Base-by-base conservation (phyloP, 495 filamentous ascomycete genomes). In the Aspergillus coremiiformis region DNA sequence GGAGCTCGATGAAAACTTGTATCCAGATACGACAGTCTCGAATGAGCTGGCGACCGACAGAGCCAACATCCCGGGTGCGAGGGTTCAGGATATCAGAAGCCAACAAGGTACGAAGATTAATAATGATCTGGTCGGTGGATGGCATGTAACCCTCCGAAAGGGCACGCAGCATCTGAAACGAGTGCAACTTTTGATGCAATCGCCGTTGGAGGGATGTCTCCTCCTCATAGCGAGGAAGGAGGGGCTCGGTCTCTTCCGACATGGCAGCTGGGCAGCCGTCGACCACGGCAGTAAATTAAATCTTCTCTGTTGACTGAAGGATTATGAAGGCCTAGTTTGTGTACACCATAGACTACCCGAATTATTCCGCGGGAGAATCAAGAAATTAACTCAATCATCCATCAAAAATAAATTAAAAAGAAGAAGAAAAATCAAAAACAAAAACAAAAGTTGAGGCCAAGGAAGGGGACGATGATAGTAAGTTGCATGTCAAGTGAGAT, bases 131-230 rank as follows among this genome's bases (percentile, higher is more conserved):
- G 56, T 95, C 89, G 8, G 84, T 96, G 2, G 86, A 89, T 21
- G 92, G 92, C 86, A 96, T 90, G 69, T 84, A 96, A 1, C 92
- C 92, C 55, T 90, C 82, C 14, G 80, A 79, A 14, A 97, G 66
- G 52, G 92, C 92, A 41, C 88, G 79, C 24, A 87, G 55, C 88
- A 95, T 93, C 72, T 95, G 90, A 64, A 95, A 96, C 49, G 82
- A 83, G 68, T 95, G 92, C 51, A 96, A 76, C 71, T 95, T 96
- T 63, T 86, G 81, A 60, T 90, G 88, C 39, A 91, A 73, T 45
- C 77, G 71, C 27, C 84, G 77, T 74, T 96, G 89, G 44, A 89
- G 74, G 20, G 76, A 67, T 8, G 90, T 95, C 57, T 91, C 87
- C 66, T 93, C 85, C 54, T 84, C 77, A 70, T 96, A 95, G 55